Conservation (phyloP, 257 asterid genomes). For the Leonotis leonurus region DNA sequence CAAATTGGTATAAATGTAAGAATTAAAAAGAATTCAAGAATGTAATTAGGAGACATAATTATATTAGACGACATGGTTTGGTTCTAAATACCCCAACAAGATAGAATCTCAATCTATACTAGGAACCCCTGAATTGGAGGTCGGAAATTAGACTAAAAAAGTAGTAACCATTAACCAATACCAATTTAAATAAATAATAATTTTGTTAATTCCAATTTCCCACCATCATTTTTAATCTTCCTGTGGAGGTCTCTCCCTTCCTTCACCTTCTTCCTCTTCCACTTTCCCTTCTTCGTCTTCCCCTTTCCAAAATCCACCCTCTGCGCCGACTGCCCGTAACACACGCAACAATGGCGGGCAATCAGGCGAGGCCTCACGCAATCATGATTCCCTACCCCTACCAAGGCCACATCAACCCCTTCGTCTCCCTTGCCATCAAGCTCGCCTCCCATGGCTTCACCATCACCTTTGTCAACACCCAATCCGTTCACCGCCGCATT, state of each 20-base stretch:
- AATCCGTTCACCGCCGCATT: slow-evolving; percentile 58
- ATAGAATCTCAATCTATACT: background rate
- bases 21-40: too few species aligned
- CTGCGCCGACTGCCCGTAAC: background rate
- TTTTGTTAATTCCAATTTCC: too few species aligned
- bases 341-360: slow-evolving; percentile 45
- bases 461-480: slow-evolving; percentile 62
- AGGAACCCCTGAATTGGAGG: background rate
- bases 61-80: too few species aligned
- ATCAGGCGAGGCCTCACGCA: slow-evolving; percentile 48
- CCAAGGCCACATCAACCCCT: slow-evolving; percentile 79
- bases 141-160: background rate
- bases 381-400: slow-evolving; percentile 69
- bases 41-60: too few species aligned
- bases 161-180: too few species aligned
- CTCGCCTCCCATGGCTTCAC: slow-evolving; percentile 69
- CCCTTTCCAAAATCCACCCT: background rate
- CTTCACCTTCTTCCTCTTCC: slow-evolving; percentile 56
- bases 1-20: too few species aligned
- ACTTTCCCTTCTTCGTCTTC: slow-evolving; percentile 9
- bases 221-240: too few species aligned
- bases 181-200: too few species aligned
- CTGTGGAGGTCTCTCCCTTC: background rate
- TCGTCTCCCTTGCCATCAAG: slow-evolving; percentile 56
- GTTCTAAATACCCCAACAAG: background rate